Percentiles rank a stretch among this genome's conserved stretches.
Evolutionary conservation across 2,329 filamentous ascomycete species (phyloP).

Genomic region (Alternaria metachromatica): DNA sequence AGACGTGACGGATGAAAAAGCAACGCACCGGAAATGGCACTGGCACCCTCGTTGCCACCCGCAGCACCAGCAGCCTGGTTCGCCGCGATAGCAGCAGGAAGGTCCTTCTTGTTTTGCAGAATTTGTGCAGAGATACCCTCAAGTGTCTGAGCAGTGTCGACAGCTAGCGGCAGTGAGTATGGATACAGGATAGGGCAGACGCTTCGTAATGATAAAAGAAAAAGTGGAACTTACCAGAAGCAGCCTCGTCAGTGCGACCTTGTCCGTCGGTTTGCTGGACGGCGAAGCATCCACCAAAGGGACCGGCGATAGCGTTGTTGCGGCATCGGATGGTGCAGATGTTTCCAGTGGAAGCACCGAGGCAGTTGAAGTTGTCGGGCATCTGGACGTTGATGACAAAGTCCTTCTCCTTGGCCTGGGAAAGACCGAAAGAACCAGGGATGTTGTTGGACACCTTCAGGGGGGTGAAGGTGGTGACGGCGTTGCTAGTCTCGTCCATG

Average conservation of each 20-base stretch:
- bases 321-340: constrained; percentile 69
- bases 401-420: constrained; percentile 62
- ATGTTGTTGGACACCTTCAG: constrained; percentile 66
- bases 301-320: constrained; percentile 65
- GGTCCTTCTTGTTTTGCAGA: constrained; percentile 58
- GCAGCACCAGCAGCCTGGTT: constrained; percentile 54
- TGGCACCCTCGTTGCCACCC: constrained; percentile 44
- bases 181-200: constrained; percentile 13
- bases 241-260: constrained; percentile 32
- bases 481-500: constrained; percentile 64
- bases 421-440: constrained; percentile 64
- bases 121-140: constrained; percentile 58
- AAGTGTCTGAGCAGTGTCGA: constrained; percentile 57
- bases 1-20: constrained; percentile 17
- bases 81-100: constrained; percentile 55
- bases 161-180: constrained; percentile 41
- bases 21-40: constrained; percentile 52
- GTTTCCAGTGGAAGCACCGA: constrained; percentile 61
- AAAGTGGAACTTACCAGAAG: constrained; percentile 34
- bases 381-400: constrained; percentile 66
- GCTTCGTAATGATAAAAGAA: neutral
- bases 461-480: constrained; percentile 55
- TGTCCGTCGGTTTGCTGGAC: constrained; percentile 61
- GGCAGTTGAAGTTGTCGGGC: constrained; percentile 61
- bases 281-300: constrained; percentile 68